phyloP scores from a whole-genome alignment of 208 protist species.

The Acanthamoeba triangularis region DNA sequence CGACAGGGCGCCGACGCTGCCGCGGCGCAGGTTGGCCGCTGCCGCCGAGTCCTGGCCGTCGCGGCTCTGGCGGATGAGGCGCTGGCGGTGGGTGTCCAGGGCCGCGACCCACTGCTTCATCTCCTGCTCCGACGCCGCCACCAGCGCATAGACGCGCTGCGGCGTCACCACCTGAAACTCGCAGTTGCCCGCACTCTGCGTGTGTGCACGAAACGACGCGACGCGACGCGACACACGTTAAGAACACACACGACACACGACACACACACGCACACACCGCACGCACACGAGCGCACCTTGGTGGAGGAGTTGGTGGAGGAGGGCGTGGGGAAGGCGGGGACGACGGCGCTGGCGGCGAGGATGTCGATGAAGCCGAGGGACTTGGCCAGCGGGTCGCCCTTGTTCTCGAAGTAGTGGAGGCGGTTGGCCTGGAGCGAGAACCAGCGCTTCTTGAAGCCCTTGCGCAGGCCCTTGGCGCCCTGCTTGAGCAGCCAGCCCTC shows the following conservation, averaged over 20 bases:
- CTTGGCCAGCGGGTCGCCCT: background rate
- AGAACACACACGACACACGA: background rate
- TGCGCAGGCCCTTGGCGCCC: slow-evolving; percentile 30
- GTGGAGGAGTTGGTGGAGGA: background rate
- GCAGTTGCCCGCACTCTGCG: slow-evolving; percentile 8
- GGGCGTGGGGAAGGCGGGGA: slow-evolving; percentile 6
- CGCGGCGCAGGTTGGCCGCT: background rate
- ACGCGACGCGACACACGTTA: background rate
- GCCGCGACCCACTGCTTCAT: slow-evolving; percentile 40
- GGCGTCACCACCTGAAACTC: slow-evolving; percentile 58
- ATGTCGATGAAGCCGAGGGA: slow-evolving; percentile 65
- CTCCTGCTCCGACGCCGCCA: slow-evolving; percentile 22
- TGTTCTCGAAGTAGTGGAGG: slow-evolving; percentile 15
- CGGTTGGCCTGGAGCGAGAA: slow-evolving; percentile 14
- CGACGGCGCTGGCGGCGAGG: slow-evolving; percentile 30
- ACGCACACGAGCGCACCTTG: background rate
- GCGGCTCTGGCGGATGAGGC: slow-evolving; percentile 8
- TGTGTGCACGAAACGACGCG: background rate
- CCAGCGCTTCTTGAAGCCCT: slow-evolving; percentile 58
- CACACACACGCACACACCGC: background rate
- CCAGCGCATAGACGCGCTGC: background rate
- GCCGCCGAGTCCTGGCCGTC: background rate
- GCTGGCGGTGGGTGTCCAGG: slow-evolving; percentile 17
- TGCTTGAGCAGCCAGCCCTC: slow-evolving; percentile 20
- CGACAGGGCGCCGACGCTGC: background rate